Evolutionary conservation across 129 eudicot genomes (phyloP), one percentile per base, ranked within the genome.

Genomic region (Gnaphalium uliginosum): DNA sequence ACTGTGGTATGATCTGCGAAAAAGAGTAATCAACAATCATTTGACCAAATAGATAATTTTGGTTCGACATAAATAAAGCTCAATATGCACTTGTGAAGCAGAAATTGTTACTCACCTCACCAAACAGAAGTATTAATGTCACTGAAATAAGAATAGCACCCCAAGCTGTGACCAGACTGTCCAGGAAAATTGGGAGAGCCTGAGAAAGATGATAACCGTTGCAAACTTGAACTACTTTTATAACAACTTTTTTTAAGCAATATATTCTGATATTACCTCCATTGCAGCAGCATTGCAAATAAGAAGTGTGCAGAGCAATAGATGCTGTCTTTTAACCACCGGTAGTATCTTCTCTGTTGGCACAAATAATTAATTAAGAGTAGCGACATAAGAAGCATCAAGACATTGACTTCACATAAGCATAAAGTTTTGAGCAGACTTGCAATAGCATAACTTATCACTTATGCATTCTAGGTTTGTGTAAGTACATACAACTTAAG

Each of bases 111-210:
- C 88, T 68, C 65, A 94, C 98, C 92, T 94, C 98, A 71, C 98
- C 98, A 83, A 94, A 90, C 57, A 89, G 82, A 81, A 94, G 98
- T 27, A 94, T 87, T 72, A 94, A 86, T 43, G 98, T 94, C 66
- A 91, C 98, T 43, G 98, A 94, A 70, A 94, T 90, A 60, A 94
- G 85, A 77, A 94, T 94, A 63, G 98, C 98, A 75, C 96, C 98
- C 97, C 88, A 87, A 84, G 98, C 93, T 57, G 97, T 73, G 68
- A 94, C 77, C 32, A 91, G 76, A 66, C 85, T 68, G 71, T 94
- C 98, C 68, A 94, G 85, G 69, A 94, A 94, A 72, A 94, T 94
- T 21, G 98, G 98, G 77, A 94, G 98, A 63, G 98, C 90, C 97
- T 91, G 96, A 64, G 30, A 56, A 73, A 72, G 69, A 65, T 43